Percentiles rank a stretch among this genome's conserved stretches.
Conservation (phyloP, 2,329 filamentous ascomycete species). For the Seiridium unicorne region DNA sequence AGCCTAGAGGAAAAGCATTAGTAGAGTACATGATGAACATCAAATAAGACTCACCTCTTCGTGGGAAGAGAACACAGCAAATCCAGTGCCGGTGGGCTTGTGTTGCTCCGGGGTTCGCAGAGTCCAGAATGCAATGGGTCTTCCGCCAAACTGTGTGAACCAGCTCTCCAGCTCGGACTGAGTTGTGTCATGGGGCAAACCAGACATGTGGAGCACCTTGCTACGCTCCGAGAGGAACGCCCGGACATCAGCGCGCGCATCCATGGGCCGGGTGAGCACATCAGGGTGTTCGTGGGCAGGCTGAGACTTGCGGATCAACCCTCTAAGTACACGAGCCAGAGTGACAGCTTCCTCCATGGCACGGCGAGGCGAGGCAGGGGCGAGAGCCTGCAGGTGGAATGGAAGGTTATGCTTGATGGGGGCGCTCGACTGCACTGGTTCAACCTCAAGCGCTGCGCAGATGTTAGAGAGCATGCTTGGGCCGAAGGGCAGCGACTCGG, state of each 20-base stretch:
- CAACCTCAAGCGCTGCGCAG: constrained; percentile 95
- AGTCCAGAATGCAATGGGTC: constrained; percentile 98
- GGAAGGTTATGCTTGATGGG: constrained; percentile 99
- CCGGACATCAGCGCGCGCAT: constrained; percentile 92
- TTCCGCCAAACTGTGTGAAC: constrained; percentile 98
- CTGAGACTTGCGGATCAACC: constrained; percentile 93
- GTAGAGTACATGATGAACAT: neutral
- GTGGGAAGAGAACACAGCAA: constrained; percentile 97
- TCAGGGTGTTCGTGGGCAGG: constrained; percentile 91
- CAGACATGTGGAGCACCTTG: constrained; percentile 98
- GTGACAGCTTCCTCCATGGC: constrained; percentile 98
- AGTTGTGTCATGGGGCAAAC: constrained; percentile 94
- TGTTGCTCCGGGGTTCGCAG: constrained; percentile 96
- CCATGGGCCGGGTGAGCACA: constrained; percentile 92
- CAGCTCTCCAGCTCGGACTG: constrained; percentile 98
- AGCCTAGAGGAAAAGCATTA: constrained; percentile 54
- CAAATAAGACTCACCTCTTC: constrained; percentile 74
- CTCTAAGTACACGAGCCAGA: constrained; percentile 85
- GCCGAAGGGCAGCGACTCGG: constrained; percentile 94
- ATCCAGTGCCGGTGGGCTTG: constrained; percentile 98
- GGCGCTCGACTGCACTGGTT: constrained; percentile 94
- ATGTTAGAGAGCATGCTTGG: constrained; percentile 96
- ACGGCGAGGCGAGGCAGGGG: constrained; percentile 89
- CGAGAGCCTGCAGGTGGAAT: constrained; percentile 94
- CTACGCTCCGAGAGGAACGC: constrained; percentile 95